Percentiles rank a stretch among this genome's conserved stretches.
Evolutionary conservation across 164 flowering plant genomes (phyloP).

Genomic region (Cinnamomum chago): DNA sequence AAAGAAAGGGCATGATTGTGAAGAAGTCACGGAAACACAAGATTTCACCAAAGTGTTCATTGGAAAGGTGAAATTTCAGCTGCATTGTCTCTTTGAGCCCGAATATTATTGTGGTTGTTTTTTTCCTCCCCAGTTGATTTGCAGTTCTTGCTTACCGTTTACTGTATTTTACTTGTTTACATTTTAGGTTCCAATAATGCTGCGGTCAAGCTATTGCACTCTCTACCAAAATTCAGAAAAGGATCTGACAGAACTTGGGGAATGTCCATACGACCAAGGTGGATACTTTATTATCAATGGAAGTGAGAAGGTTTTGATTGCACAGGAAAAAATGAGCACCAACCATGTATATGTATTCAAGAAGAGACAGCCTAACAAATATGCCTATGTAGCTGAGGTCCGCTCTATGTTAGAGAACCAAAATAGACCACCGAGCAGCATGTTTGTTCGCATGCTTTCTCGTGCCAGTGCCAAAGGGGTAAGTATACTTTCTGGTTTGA

Average conservation of each 20-base stretch:
- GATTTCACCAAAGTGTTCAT: conserved; percentile 92
- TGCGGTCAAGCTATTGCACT: conserved; percentile 94
- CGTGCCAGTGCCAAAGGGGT: conserved; percentile 96
- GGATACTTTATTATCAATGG: conserved; percentile 98
- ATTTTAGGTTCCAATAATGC: conserved; percentile 92
- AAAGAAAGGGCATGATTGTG: conserved; percentile 95
- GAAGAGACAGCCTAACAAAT: conserved; percentile 98
- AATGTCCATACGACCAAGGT: conserved; percentile 98
- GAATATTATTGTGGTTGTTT: background rate
- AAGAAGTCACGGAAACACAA: conserved; percentile 91
- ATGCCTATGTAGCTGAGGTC: conserved; percentile 91
- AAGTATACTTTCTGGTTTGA: conserved; percentile 10
- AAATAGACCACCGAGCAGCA: conserved; percentile 92
- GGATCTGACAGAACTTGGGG: conserved; percentile 97
- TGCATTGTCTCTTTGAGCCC: background rate
- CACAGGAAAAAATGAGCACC: conserved; percentile 99
- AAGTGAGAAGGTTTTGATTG: conserved; percentile 95
- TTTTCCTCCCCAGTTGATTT: background rate
- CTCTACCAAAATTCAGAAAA: conserved; percentile 87
- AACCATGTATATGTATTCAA: conserved; percentile 98
- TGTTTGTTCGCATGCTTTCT: conserved; percentile 99
- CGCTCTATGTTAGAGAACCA: conserved; percentile 97
- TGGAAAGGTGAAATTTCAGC: conserved; percentile 59
- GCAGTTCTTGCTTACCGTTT: background rate
- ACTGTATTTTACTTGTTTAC: background rate